Evolutionary conservation across 2,329 filamentous ascomycete species (phyloP).

Genomic region (Neodidymelliopsis sp.): DNA sequence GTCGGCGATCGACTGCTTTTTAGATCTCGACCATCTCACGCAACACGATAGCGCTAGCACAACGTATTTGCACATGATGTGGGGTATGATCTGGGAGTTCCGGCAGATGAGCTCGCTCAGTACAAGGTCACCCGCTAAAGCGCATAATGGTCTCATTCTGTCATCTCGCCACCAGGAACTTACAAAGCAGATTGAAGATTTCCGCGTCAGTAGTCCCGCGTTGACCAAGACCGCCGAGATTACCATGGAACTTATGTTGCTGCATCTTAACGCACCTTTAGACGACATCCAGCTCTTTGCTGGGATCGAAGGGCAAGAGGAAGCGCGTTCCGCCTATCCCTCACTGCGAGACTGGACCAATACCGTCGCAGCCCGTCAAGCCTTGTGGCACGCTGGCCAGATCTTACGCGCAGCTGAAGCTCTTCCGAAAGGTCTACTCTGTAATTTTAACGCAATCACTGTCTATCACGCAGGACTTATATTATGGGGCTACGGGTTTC

Average conservation of each 20-base stretch:
- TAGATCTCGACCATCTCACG: conserved; percentile 34
- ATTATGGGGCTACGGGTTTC: conserved; percentile 73
- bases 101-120: conserved; percentile 65
- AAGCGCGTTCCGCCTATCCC: conserved; percentile 67
- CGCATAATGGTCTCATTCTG: conserved; percentile 48
- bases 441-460: conserved; percentile 72
- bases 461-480: conserved; percentile 73
- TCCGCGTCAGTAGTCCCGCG: conserved; percentile 55
- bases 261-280: conserved; percentile 70
- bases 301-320: conserved; percentile 71
- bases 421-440: conserved; percentile 62
- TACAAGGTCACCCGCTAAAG: conserved; percentile 51
- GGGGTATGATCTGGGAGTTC: conserved; percentile 71
- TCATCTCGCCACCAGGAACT: conserved; percentile 62
- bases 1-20: conserved; percentile 40
- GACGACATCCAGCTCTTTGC: conserved; percentile 73
- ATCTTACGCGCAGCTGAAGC: conserved; percentile 66
- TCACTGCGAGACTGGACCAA: conserved; percentile 66
- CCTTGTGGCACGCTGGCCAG: conserved; percentile 74
- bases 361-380: conserved; percentile 63
- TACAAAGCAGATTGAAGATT: conserved; percentile 63
- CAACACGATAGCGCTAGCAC: conserved; percentile 53
- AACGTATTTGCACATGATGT: conserved; percentile 71
- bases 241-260: conserved; percentile 61
- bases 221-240: conserved; percentile 42